Evolutionary conservation across 768 basidiomycete genomes (phyloP).

Genomic region (Crepidotus variabilis): DNA sequence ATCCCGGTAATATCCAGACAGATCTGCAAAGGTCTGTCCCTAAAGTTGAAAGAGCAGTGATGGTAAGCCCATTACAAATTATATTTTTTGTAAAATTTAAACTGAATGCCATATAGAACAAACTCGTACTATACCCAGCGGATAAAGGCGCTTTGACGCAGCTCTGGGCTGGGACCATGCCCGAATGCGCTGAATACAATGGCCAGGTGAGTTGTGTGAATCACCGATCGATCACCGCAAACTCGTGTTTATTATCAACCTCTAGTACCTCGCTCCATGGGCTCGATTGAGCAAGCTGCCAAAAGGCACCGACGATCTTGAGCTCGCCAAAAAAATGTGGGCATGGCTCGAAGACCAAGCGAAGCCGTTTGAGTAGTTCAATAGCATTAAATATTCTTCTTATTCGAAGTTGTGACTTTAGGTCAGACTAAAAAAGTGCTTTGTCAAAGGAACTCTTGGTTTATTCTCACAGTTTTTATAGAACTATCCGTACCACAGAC

Average conservation of each 20-base stretch:
- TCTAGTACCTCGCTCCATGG: conserved; percentile 44
- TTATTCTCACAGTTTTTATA: no score
- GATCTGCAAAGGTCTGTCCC: conserved; percentile 26
- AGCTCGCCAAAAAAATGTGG: neutral
- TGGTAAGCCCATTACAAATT: conserved; percentile 7
- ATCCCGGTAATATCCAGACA: conserved; percentile 40
- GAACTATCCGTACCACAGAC: no score
- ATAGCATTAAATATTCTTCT: no score
- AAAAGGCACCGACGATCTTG: neutral
- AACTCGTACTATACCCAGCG: neutral
- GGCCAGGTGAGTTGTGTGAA: neutral
- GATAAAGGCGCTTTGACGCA: neutral
- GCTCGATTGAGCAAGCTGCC: conserved; percentile 20
- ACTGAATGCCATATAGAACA: conserved; percentile 12
- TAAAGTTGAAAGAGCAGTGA: neutral
- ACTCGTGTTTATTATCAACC: no score
- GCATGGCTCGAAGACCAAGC: neutral
- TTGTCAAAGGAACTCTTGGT: no score
- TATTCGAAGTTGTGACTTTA: no score
- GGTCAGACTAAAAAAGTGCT: no score
- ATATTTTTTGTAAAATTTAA: neutral
- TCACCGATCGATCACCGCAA: neutral
- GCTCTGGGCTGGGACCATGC: neutral
- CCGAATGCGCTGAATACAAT: neutral
- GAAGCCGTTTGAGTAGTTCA: neutral